phyloP scores from a whole-genome alignment of 305 asterid species.

The Solanum hybrid region DNA sequence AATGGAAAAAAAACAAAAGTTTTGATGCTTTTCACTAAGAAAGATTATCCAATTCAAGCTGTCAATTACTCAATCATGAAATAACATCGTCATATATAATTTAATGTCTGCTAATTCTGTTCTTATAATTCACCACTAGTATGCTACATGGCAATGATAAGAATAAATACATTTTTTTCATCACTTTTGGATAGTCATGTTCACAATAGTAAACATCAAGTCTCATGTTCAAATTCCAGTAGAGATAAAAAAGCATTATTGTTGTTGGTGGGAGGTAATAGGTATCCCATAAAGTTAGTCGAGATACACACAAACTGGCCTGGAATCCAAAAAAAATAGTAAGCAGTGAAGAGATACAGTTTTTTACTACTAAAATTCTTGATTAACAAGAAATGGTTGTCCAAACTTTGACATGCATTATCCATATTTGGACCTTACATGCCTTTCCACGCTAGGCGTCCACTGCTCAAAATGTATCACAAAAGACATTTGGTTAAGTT shows the following conservation, averaged over 20 bases:
- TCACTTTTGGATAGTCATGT: not conserved
- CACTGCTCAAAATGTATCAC: not conserved
- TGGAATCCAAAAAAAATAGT: not conserved
- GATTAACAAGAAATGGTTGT: not conserved
- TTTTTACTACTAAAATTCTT: not conserved
- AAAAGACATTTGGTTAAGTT: not conserved
- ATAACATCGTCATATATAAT: too few species aligned
- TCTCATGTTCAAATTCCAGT: not conserved
- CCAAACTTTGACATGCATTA: not conserved
- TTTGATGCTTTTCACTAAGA: not conserved
- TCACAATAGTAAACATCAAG: not conserved
- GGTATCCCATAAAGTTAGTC: not conserved
- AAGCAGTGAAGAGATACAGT: not conserved
- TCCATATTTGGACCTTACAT: not conserved
- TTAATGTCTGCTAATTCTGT: not conserved
- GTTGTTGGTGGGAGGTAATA: not conserved
- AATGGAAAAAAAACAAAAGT: not conserved
- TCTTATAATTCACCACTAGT: not conserved
- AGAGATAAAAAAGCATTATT: not conserved
- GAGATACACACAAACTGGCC: not conserved
- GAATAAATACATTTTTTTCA: not conserved
- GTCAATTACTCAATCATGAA: not conserved
- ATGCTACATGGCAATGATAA: not conserved
- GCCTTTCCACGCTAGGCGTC: not conserved
- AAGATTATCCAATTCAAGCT: not conserved